Conservation (phyloP, 1,139 yeast species). For the Geotrichum aggregatum region DNA sequence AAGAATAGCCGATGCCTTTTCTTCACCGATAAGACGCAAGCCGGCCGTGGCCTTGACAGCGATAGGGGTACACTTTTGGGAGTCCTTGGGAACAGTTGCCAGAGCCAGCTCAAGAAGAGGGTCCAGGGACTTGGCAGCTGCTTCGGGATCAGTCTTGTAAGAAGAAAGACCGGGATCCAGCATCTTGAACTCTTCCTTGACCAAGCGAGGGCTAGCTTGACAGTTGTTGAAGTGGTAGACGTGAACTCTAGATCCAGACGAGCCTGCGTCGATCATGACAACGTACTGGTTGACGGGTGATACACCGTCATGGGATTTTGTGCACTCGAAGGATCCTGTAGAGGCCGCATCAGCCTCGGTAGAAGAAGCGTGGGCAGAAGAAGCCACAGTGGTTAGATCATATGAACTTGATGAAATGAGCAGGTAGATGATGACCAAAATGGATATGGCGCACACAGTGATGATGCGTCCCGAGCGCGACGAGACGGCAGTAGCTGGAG, state of each 20-base stretch:
- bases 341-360: not conserved
- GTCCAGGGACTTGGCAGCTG: slow-evolving; percentile 80
- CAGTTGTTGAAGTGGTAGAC: slow-evolving; percentile 80
- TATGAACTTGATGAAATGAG: slow-evolving; percentile 13
- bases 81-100: slow-evolving; percentile 60
- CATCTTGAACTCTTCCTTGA: slow-evolving; percentile 74
- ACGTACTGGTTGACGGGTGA: slow-evolving; percentile 51
- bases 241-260: slow-evolving; percentile 91
- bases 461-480: slow-evolving; percentile 19
- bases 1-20: slow-evolving; percentile 62
- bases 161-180: slow-evolving; percentile 83
- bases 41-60: slow-evolving; percentile 97
- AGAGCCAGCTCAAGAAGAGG: slow-evolving; percentile 71
- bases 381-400: not conserved
- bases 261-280: slow-evolving; percentile 90
- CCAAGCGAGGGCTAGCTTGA: slow-evolving; percentile 64
- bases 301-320: slow-evolving; percentile 38
- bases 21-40: slow-evolving; percentile 69
- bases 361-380: not conserved
- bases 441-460: slow-evolving; percentile 11
- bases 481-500: slow-evolving; percentile 11
- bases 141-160: slow-evolving; percentile 68
- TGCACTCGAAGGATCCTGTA: slow-evolving; percentile 29
- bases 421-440: slow-evolving; percentile 14
- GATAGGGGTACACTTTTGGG: slow-evolving; percentile 74